phyloP scores from a whole-genome alignment of 1,284 basidiomycete genomes.

The Cryptococcus depauperatus region DNA sequence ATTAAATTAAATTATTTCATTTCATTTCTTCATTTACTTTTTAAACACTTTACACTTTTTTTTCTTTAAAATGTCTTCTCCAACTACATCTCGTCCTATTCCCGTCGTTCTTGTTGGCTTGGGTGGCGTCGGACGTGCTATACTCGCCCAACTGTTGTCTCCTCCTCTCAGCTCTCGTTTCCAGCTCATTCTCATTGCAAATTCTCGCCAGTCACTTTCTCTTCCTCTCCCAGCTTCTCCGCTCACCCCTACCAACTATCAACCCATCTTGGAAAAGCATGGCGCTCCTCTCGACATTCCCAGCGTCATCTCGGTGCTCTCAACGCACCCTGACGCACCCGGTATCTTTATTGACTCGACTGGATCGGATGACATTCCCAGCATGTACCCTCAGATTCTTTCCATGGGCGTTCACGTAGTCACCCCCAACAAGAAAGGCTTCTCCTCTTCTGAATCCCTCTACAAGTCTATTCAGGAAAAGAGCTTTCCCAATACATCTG shows the following conservation, averaged over 20 bases:
- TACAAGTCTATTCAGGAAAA: conserved; percentile 61
- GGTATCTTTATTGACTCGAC: conserved; percentile 92
- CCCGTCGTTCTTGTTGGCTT: conserved; percentile 72
- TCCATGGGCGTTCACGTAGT: conserved; percentile 74
- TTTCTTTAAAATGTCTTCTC: conserved; percentile 14
- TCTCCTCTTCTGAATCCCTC: conserved; percentile 64
- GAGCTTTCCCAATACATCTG: conserved; percentile 50
- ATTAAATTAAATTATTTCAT: too few relatives aligned
- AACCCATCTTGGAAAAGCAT: conserved; percentile 39
- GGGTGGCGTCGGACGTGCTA: conserved; percentile 78
- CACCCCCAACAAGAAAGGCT: conserved; percentile 98
- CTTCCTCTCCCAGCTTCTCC: conserved; percentile 47
- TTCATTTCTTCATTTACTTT: too few relatives aligned
- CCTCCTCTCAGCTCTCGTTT: conserved; percentile 56
- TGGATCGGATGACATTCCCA: conserved; percentile 73
- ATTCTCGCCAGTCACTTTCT: conserved; percentile 61
- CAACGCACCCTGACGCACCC: conserved; percentile 48
- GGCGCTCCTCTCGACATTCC: conserved; percentile 45
- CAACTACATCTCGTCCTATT: conserved; percentile 20
- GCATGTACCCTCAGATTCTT: conserved; percentile 75
- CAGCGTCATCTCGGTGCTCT: conserved; percentile 43
- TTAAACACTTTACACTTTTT: background rate
- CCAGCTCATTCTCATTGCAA: conserved; percentile 66
- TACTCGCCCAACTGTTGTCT: conserved; percentile 62
- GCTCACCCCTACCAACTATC: conserved; percentile 45